phyloP scores from a whole-genome alignment of 208 protist genomes.

The Trypanosoma caninum region DNA sequence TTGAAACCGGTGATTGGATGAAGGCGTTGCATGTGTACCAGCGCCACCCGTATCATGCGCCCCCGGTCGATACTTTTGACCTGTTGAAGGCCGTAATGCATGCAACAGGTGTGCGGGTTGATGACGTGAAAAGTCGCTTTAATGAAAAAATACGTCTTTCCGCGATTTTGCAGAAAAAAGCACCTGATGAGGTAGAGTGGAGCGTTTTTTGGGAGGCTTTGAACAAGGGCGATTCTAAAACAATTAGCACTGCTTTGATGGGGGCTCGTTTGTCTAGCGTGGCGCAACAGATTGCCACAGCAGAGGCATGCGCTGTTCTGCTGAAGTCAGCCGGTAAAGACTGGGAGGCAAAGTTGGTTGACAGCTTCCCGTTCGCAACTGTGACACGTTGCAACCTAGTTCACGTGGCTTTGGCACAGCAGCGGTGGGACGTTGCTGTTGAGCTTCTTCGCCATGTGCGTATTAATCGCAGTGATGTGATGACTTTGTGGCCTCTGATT shows the following conservation, averaged over 20 bases:
- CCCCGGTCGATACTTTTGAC: constrained; percentile 83
- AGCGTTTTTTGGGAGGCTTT: constrained; percentile 81
- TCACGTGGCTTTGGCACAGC: constrained; percentile 53
- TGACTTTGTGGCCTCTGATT: constrained; percentile 79
- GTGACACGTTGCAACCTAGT: constrained; percentile 80
- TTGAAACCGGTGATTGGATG: constrained; percentile 81
- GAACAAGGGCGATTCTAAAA: constrained; percentile 77
- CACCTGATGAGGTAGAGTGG: constrained; percentile 86
- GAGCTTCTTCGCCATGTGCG: constrained; percentile 76
- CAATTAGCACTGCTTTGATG: constrained; percentile 64
- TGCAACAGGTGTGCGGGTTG: constrained; percentile 70
- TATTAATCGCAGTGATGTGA: constrained; percentile 52
- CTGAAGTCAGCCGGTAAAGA: constrained; percentile 57
- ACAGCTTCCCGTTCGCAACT: constrained; percentile 77
- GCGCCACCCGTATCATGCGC: constrained; percentile 84
- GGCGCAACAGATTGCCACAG: constrained; percentile 65
- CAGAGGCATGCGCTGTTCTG: constrained; percentile 85
- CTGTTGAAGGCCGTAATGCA: constrained; percentile 83
- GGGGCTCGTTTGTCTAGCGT: constrained; percentile 43
- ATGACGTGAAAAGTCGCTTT: constrained; percentile 85
- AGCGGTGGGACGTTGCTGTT: constrained; percentile 74
- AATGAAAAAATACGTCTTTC: constrained; percentile 84
- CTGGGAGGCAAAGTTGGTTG: constrained; percentile 73
- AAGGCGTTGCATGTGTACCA: constrained; percentile 76
- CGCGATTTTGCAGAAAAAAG: constrained; percentile 58